Evolutionary conservation across 208 protist species (phyloP).

Genomic region (Novymonas esmeraldas): DNA sequence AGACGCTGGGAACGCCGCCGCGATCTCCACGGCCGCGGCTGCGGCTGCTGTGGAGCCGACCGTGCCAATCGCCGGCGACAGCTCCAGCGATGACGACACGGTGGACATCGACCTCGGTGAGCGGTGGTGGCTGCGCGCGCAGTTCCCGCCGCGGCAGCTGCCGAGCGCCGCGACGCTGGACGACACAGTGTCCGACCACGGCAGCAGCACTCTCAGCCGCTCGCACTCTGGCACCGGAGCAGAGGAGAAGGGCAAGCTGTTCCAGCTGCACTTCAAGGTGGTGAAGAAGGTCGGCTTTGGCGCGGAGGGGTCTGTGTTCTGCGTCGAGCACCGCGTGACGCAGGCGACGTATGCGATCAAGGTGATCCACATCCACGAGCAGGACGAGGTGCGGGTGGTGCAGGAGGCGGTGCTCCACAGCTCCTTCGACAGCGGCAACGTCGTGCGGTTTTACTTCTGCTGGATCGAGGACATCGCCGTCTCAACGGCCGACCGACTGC

Average conservation of each 20-base stretch:
- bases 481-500: conserved; percentile 42
- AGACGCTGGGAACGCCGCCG: not conserved
- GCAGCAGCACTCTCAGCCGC: conserved; percentile 19
- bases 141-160: conserved; percentile 6
- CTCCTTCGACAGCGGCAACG: conserved; percentile 77
- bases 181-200: conserved; percentile 14
- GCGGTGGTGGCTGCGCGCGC: conserved; percentile 36
- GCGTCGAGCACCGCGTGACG: conserved; percentile 80
- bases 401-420: conserved; percentile 84
- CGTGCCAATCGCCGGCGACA: not conserved
- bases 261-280: conserved; percentile 79
- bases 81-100: conserved; percentile 22
- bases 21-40: not conserved
- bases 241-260: conserved; percentile 51
- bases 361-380: conserved; percentile 62
- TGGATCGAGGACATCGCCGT: conserved; percentile 77
- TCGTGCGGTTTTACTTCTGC: conserved; percentile 88
- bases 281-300: conserved; percentile 76
- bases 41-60: not conserved
- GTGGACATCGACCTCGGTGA: conserved; percentile 34
- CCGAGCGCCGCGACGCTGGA: conserved; percentile 20
- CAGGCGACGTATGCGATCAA: conserved; percentile 78
- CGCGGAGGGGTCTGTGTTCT: conserved; percentile 77
- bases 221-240: conserved; percentile 13
- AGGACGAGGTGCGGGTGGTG: conserved; percentile 66